Evolutionary conservation across 495 filamentous ascomycete species (phyloP), one percentile per base, ranked within the genome.

Genomic region (Penicillium soppii): DNA sequence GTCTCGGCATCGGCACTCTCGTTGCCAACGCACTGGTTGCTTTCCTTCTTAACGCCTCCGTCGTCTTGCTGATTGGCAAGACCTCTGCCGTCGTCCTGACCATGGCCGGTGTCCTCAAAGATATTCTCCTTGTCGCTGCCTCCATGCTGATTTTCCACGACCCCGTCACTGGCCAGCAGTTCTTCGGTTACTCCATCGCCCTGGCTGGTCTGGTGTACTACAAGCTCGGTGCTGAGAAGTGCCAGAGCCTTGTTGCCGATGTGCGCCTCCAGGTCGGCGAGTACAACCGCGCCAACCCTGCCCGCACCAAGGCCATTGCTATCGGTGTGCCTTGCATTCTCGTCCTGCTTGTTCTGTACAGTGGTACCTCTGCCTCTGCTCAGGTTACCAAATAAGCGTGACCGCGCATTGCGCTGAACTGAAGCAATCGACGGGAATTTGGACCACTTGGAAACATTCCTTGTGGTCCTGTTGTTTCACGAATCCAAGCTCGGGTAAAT

Each of bases 101-200:
- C 41, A 88, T 97, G 54, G 95, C 89, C 69, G 92, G 92, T 73
- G 89, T 96, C 47, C 84, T 96, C 61, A 97, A 97, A 78, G 92
- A 97, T 71, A 91, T 97, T 58, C 82, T 97, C 52, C 87, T 97
- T 33, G 91, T 97, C 50, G 68, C 77, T 48, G 87, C 88, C 45
- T 95, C 89, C 46, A 91, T 96, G 78, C 54, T 89, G 52, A 90
- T 97, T 66, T 95, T 90, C 85, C 78, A 79, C 36, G 91, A 90
- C 54, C 82, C 84, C 38, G 84, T 97, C 59, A 83, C 88, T 16
- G 68, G 67, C 38, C 83, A 95, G 38, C 94, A 98, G 74, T 86
- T 89, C 74, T 95, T 97, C 74, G 94, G 94, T 58, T 98, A 98
- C 82, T 83, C 81, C 64, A 84, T 98, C 63, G 91, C 94, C 41